These are phyloP conservation scores for Drechslera avenae DNA, from an alignment of 2,329 filamentous ascomycete genomes.

Conservation along the genomic window DNA sequence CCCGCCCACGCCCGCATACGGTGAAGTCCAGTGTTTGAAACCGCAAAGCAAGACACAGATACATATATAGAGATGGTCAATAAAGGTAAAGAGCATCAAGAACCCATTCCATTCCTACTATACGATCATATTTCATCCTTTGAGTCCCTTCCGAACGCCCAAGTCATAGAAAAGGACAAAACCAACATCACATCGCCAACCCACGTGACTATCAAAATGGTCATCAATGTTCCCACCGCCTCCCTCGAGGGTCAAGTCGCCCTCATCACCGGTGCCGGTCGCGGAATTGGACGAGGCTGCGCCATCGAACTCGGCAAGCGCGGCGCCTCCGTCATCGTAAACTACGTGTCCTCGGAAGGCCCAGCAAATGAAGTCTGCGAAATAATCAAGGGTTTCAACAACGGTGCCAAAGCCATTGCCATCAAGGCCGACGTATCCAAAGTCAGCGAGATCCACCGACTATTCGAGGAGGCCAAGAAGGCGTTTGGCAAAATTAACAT, in stretches of 20 bases:
- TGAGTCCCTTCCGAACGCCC: background rate
- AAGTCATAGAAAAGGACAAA: constrained; percentile 3
- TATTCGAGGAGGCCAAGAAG: constrained; percentile 54
- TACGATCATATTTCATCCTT: background rate
- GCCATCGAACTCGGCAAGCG: constrained; percentile 70
- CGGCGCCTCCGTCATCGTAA: constrained; percentile 68
- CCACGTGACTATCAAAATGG: constrained; percentile 41
- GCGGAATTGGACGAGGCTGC: constrained; percentile 70
- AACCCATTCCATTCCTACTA: constrained; percentile 8
- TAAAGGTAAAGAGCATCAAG: background rate
- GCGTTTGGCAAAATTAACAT: constrained; percentile 53
- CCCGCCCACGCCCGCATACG: constrained; percentile 26
- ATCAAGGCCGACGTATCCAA: constrained; percentile 65
- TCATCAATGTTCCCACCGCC: constrained; percentile 53
- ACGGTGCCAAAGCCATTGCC: constrained; percentile 59
- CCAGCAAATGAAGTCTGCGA: constrained; percentile 56
- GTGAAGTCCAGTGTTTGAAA: constrained; percentile 19
- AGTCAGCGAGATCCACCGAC: constrained; percentile 62
- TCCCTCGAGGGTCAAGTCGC: constrained; percentile 60
- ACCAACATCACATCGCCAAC: constrained; percentile 4
- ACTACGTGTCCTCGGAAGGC: constrained; percentile 63
- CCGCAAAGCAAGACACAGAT: constrained; percentile 13
- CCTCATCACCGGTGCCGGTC: constrained; percentile 67
- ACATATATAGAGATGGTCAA: constrained; percentile 16
- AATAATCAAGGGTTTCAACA: constrained; percentile 53